Evolutionary conservation across 306 rosid species (phyloP).

Genomic region (Glycine soja): DNA sequence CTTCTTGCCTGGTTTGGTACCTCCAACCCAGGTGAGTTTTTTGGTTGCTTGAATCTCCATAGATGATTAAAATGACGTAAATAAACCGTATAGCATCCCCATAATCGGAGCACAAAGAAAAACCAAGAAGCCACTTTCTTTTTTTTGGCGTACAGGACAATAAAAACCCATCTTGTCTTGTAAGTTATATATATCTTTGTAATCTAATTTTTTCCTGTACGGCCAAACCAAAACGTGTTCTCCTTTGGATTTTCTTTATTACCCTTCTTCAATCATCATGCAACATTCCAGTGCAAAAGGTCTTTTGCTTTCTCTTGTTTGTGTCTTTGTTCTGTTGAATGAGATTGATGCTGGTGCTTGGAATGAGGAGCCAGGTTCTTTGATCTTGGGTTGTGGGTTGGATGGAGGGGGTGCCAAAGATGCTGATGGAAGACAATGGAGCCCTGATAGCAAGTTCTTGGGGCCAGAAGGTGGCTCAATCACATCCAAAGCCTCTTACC

Average conservation of each 20-base stretch:
- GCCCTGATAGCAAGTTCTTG: slow-evolving; percentile 51
- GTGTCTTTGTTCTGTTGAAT: slow-evolving; percentile 34
- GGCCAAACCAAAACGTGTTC: slow-evolving; percentile 14
- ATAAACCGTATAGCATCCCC: too few species aligned
- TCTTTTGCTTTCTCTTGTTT: slow-evolving; percentile 39
- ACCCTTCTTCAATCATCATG: slow-evolving; percentile 38
- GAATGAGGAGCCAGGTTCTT: slow-evolving; percentile 24
- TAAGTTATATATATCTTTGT: background rate
- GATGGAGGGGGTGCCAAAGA: slow-evolving; percentile 47
- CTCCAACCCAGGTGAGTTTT: slow-evolving; percentile 53
- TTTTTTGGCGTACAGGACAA: slow-evolving; percentile 53
- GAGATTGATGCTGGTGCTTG: slow-evolving; percentile 39
- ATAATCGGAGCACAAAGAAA: background rate
- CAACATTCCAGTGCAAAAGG: background rate
- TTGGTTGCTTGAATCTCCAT: slow-evolving; percentile 42
- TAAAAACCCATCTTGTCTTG: too few species aligned
- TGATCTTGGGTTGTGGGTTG: slow-evolving; percentile 57
- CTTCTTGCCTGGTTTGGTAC: slow-evolving; percentile 55
- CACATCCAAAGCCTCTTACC: slow-evolving; percentile 52
- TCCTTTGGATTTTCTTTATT: background rate
- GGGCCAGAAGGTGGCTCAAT: slow-evolving; percentile 19
- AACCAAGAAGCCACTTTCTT: slow-evolving; percentile 26
- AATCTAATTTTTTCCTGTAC: slow-evolving; percentile 50
- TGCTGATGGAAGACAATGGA: slow-evolving; percentile 59
- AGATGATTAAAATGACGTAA: slow-evolving; percentile 15